Evolutionary conservation across 768 basidiomycete species (phyloP).

Genomic region (Tubosaeta sp.): DNA sequence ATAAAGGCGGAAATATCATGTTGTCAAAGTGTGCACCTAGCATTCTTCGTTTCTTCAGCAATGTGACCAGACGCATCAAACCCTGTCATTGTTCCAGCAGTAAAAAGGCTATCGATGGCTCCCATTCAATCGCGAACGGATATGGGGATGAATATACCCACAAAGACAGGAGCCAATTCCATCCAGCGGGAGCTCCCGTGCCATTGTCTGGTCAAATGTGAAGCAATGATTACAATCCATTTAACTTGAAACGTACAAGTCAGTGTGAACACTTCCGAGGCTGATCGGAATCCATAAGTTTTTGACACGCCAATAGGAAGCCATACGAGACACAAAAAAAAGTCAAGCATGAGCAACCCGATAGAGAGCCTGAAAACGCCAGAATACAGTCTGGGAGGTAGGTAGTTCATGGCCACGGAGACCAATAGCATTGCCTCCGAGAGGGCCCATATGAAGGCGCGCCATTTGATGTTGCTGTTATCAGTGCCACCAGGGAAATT

Average conservation of each 20-base stretch:
- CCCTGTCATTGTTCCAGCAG: constrained; percentile 83
- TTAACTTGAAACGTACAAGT: constrained; percentile 53
- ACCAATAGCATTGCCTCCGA: constrained; percentile 70
- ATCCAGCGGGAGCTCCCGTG: constrained; percentile 78
- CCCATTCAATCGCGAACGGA: background rate
- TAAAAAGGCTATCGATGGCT: constrained; percentile 73
- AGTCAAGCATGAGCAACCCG: constrained; percentile 76
- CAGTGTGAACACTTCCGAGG: constrained; percentile 78
- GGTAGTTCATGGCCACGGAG: constrained; percentile 78
- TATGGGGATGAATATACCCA: constrained; percentile 28
- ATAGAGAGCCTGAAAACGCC: constrained; percentile 73
- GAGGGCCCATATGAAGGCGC: constrained; percentile 79
- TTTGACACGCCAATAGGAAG: constrained; percentile 85
- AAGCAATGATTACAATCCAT: background rate
- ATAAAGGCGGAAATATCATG: background rate
- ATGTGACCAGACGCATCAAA: constrained; percentile 89
- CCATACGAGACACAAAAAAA: constrained; percentile 86
- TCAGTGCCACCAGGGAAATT: constrained; percentile 78
- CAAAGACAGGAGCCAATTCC: constrained; percentile 93
- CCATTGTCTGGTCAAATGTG: constrained; percentile 62
- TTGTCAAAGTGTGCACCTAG: constrained; percentile 38
- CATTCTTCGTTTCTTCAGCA: constrained; percentile 85
- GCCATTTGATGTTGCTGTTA: constrained; percentile 76
- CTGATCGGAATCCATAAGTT: constrained; percentile 85
- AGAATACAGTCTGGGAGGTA: constrained; percentile 74